Evolutionary conservation across 805 yeast species (phyloP).

Genomic region (Zygosaccharomyces bisporus): DNA sequence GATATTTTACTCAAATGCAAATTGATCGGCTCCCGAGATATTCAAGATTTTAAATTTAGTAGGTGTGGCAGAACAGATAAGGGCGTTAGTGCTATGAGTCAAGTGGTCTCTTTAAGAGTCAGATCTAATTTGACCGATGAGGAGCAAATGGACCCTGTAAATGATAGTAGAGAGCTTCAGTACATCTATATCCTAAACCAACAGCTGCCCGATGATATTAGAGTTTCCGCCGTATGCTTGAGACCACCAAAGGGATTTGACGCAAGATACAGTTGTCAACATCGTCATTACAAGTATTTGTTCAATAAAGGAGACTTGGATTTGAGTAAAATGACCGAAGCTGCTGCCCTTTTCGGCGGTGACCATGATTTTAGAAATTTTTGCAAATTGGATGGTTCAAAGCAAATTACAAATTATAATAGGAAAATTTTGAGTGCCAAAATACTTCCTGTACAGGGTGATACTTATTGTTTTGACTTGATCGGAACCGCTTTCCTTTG

Average conservation of each 20-base stretch:
- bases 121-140: conserved; percentile 64
- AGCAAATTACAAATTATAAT: conserved; percentile 78
- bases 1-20: conserved; percentile 66
- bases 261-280: conserved; percentile 87
- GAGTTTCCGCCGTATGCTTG: conserved; percentile 76
- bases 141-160: conserved; percentile 53
- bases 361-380: conserved; percentile 89
- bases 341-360: conserved; percentile 58
- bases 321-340: conserved; percentile 62
- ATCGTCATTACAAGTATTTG: conserved; percentile 80
- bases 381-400: conserved; percentile 91
- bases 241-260: conserved; percentile 82
- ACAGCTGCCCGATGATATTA: conserved; percentile 72
- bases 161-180: conserved; percentile 68
- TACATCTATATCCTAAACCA: conserved; percentile 74
- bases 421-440: conserved; percentile 56
- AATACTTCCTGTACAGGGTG: conserved; percentile 41
- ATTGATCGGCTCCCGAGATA: conserved; percentile 57
- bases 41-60: conserved; percentile 66
- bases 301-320: conserved; percentile 60
- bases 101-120: conserved; percentile 76
- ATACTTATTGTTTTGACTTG: conserved; percentile 66
- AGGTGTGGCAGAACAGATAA: conserved; percentile 93
- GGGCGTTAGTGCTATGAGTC: conserved; percentile 97
- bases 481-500: conserved; percentile 89